Evolutionary conservation across 169 alveolate genomes (phyloP), one percentile per base, ranked within the genome.

Genomic region (Plasmodium gonderi): DNA sequence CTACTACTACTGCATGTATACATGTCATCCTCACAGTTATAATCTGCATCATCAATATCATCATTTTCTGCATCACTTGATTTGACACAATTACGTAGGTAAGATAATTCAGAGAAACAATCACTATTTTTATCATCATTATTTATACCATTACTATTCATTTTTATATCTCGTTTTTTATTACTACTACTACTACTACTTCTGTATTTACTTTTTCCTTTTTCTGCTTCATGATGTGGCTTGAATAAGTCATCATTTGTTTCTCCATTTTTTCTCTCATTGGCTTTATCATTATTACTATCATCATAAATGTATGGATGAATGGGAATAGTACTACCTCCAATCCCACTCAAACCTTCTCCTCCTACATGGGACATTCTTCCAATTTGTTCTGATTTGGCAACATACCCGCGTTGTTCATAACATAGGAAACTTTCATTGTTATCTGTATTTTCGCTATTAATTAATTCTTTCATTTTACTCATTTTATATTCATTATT

Each of bases 401-500:
- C 42, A 11, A 9, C 72, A 60, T 7, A 60, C n/a, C 38, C 72
- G 26, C 72, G 72, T 36, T 60, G 72, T 36, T 60, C 72, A 60
- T 14, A 17, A 60, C 33, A 17, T 4, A 8, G 72, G 1, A 60
- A 6, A 60, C 72, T 60, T 29, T 60, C 72, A 60, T 60, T 60
- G 20, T 47, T 36, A 36, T 23, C 31, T 33, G 38, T 23, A 23
- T 72, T 29, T 20, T 83, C 92, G 29, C 77, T 83, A 72, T 83
- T 38, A 20, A 83, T 83, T 45, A 83, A 69, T 64, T 83, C 92
- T 23, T 74, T 83, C 92, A 83, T 83, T 33, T 83, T 83, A 64
- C 65, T 83, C 44, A 83, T 69, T 83, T 83, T 83, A 42, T 83
- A 83, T 83, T 83, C 92, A 83, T 83, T 83, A 72, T 83, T 83